Base-by-base conservation (phyloP, 2,329 filamentous ascomycete species). In the Keithomyces neogunnii region DNA sequence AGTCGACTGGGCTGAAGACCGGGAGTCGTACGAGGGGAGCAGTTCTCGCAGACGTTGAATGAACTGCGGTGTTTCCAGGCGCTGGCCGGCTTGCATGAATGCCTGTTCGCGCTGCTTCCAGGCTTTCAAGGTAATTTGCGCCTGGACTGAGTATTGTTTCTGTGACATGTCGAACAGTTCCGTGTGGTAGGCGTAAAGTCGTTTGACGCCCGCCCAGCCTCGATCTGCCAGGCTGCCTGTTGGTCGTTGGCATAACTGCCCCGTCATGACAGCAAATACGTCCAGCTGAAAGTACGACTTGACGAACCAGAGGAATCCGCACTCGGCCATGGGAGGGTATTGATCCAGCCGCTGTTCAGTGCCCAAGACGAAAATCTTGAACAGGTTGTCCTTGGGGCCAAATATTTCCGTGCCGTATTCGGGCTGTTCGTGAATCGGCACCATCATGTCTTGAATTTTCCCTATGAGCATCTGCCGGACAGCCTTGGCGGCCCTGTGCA, bases 281-380 rank as follows among this genome's bases (percentile, higher is more conserved):
- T 80, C 79, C 46, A 76, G 63, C 57, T 81, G 78, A 61, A 82
- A 80, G 57, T 80, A 74, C 29, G 69, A 64, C 53, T 73, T 72
- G 60, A 74, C 68, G 56, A 76, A 81, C 80, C 80, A 83, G 9
- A 76, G 58, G 59, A 81, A 82, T 1, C 75, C 74, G 0, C 66
- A 69, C 29, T 71, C 65, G 19, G 66, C 63, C 56, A 74, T 66
- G 2, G 68, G 60, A 30, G 69, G 61, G 56, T 77, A 77, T 10
- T 74, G 65, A 7, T 66, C 64, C 8, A 73, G 61, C 50, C 73
- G 73, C 54, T 77, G 71, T 57, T 80, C 75, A 19, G 73, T 68
- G 31, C 72, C 67, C 42, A 71, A 68, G 28, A 82, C 58, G 1
- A 78, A 69, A 11, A 81, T 66, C 57, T 76, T 76, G 68, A 82